Evolutionary conservation across 768 basidiomycete genomes (phyloP), one percentile per base, ranked within the genome.

Genomic region (Lactarius psammicola): DNA sequence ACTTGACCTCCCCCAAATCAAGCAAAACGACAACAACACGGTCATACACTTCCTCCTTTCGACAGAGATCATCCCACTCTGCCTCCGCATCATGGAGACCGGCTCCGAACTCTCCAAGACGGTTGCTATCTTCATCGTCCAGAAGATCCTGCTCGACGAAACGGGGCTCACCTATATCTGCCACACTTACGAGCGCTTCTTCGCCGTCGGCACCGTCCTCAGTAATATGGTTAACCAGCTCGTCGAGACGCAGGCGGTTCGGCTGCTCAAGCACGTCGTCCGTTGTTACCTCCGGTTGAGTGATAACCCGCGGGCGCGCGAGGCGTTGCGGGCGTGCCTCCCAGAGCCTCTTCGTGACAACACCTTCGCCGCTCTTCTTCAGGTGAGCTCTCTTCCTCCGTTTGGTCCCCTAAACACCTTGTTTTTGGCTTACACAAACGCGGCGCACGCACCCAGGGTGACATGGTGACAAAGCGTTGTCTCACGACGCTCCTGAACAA

Each of bases 21-120:
- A 97, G 93, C 96, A 98, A 94, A 98, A 98, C 75, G 97, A 99
- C 78, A 99, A 99, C 78, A 94, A 88, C 72, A 90, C 96, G 63
- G 97, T 99, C 70, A 98, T 99, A 77, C 96, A 98, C 79, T 99
- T 99, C 82, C 84, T 99, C 51, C 86, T 99, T 54, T 97, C 95
- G 4, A 99, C 97, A 61, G 97, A 99, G 81, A 99, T 99, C 76
- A 99, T 99, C 74, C 97, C 97, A 40, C 89, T 99, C 69, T 99
- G 97, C 75, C 86, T 99, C 59, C 90, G 97, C 60, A 99, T 99
- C 76, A 99, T 99, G 97, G 97, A 99, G 77, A 98, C 97, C 3
- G 97, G 97, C 51, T 97, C 95, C 3, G 97, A 99, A 72, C 85
- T 99, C 20, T 94, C 92, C 65, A 99, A 99, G 79, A 99, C 97